These are phyloP conservation scores for Corylus avellana DNA, from an alignment of 306 rosid species.

Conservation along the genomic window DNA sequence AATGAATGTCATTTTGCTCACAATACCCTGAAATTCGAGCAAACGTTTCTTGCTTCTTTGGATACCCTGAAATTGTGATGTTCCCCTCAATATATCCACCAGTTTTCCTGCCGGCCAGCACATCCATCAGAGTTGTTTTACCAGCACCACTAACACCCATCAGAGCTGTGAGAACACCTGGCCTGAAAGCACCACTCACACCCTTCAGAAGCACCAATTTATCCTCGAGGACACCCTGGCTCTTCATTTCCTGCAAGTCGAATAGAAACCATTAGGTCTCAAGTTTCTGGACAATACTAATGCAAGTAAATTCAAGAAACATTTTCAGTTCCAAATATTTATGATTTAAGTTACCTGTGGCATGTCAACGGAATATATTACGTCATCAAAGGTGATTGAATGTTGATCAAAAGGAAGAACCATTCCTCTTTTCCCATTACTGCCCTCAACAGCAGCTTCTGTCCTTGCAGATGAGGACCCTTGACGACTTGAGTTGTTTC, in stretches of 20 bases:
- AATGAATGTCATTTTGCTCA: slow-evolving; percentile 83
- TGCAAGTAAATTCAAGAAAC: slow-evolving; percentile 5
- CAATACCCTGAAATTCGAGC: slow-evolving; percentile 92
- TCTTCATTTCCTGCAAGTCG: slow-evolving; percentile 64
- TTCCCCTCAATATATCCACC: slow-evolving; percentile 79
- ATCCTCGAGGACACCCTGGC: slow-evolving; percentile 60
- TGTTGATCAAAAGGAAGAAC: slow-evolving; percentile 55
- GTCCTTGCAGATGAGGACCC: background rate
- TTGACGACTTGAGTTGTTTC: background rate
- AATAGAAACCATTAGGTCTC: background rate
- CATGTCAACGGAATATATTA: slow-evolving; percentile 52
- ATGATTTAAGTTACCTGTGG: slow-evolving; percentile 34
- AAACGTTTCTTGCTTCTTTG: slow-evolving; percentile 87
- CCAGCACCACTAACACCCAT: slow-evolving; percentile 99
- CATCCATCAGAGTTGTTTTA: slow-evolving; percentile 97
- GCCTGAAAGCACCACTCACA: slow-evolving; percentile 84
- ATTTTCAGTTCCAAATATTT: background rate
- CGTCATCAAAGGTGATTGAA: slow-evolving; percentile 47
- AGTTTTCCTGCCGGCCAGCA: slow-evolving; percentile 86
- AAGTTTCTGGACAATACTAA: slow-evolving; percentile 2
- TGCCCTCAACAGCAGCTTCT: background rate
- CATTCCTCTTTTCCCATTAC: slow-evolving; percentile 39
- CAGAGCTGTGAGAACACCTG: slow-evolving; percentile 90
- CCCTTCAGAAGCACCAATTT: slow-evolving; percentile 71
- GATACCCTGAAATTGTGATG: slow-evolving; percentile 75